These are phyloP conservation scores for Coffea canephora DNA, from an alignment of 257 asterid genomes.

Conservation along the genomic window DNA sequence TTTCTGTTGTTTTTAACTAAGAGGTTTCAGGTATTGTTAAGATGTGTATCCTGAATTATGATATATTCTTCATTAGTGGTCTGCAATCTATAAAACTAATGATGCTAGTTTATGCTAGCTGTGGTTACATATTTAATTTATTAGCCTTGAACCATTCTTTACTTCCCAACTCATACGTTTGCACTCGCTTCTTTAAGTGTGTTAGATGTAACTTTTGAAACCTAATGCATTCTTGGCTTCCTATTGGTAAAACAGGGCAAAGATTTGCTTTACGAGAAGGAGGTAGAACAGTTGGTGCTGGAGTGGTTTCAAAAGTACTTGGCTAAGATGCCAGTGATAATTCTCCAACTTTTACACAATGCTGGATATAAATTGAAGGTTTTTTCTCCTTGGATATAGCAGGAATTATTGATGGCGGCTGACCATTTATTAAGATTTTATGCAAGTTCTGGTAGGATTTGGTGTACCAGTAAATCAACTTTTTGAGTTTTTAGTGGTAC, in stretches of 20 bases:
- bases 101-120: background rate
- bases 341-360: background rate
- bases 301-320: constrained; percentile 81
- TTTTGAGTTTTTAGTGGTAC: background rate
- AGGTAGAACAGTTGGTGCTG: constrained; percentile 96
- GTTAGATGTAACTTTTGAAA: background rate
- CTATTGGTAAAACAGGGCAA: constrained; percentile 54
- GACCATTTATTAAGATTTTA: background rate
- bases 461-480: background rate
- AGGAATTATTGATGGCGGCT: background rate
- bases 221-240: background rate
- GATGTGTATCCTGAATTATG: too few species aligned
- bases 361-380: background rate
- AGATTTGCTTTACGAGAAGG: constrained; percentile 96
- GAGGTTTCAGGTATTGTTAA: background rate
- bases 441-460: background rate
- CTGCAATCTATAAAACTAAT: background rate
- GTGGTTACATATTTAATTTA: too few species aligned
- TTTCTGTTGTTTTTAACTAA: background rate
- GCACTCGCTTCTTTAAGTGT: background rate
- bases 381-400: background rate
- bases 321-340: background rate
- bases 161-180: background rate
- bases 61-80: background rate
- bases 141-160: background rate